These are phyloP conservation scores for Cercospora citrullina DNA, from an alignment of 2,329 filamentous ascomycete species.

Conservation along the genomic window DNA sequence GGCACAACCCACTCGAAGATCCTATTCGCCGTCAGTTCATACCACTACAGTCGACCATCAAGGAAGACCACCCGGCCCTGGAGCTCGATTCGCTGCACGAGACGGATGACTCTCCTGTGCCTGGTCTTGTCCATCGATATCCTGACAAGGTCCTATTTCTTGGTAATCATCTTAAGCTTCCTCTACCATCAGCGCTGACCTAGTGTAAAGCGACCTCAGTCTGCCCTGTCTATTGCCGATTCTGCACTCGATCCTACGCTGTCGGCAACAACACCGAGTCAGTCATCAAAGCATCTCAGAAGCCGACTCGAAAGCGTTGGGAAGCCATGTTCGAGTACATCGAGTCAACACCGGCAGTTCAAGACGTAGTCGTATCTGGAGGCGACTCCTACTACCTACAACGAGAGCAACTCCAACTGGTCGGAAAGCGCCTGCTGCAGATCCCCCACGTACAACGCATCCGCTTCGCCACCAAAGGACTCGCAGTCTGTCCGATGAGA, in stretches of 20 bases:
- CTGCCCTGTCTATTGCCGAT: constrained; percentile 64
- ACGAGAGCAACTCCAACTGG: constrained; percentile 53
- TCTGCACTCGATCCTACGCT: constrained; percentile 62
- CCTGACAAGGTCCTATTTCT: constrained; percentile 63
- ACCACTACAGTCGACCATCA: constrained; percentile 55
- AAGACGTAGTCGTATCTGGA: constrained; percentile 64
- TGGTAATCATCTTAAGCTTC: constrained; percentile 44
- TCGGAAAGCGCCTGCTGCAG: constrained; percentile 57
- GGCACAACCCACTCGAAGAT: constrained; percentile 59
- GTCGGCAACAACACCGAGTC: constrained; percentile 58
- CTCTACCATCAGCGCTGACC: not conserved
- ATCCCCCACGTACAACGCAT: constrained; percentile 62
- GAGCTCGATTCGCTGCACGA: constrained; percentile 62
- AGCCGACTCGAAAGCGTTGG: constrained; percentile 51
- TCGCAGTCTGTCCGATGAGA: constrained; percentile 60
- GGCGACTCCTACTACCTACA: constrained; percentile 62
- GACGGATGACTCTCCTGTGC: constrained; percentile 56
- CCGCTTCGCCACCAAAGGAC: constrained; percentile 62
- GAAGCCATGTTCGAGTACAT: constrained; percentile 61
- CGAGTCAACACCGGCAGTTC: constrained; percentile 49
- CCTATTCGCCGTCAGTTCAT: constrained; percentile 63
- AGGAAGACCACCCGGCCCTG: constrained; percentile 57
- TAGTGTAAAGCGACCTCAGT: constrained; percentile 54
- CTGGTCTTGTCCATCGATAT: constrained; percentile 64
- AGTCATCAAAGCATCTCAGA: constrained; percentile 42